A percentile compares a stretch with the other conserved stretches of the same genome.
Conservation (phyloP, 345 rosid species). For the Punica granatum region DNA sequence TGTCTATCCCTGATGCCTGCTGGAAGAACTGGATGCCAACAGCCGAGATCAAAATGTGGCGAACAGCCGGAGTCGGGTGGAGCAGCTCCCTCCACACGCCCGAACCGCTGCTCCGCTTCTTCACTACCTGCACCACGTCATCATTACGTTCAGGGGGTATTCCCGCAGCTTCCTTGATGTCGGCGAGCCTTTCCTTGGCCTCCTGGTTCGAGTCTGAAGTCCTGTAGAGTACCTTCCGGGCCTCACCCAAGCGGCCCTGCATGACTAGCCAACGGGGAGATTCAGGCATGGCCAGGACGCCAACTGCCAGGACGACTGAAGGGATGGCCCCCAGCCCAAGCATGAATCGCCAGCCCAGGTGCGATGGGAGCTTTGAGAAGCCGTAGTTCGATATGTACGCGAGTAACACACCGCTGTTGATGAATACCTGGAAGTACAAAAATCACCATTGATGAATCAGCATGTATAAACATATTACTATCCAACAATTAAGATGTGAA, state of each 20-base stretch:
- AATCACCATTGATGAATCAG: not conserved
- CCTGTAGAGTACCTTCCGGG: slow-evolving; percentile 58
- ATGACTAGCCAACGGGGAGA: slow-evolving; percentile 94
- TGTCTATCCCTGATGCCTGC: slow-evolving; percentile 79
- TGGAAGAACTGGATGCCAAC: slow-evolving; percentile 75
- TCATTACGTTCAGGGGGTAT: slow-evolving; percentile 65
- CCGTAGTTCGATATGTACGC: slow-evolving; percentile 84
- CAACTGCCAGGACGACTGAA: slow-evolving; percentile 45
- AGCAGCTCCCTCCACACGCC: slow-evolving; percentile 72
- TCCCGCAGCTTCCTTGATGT: slow-evolving; percentile 76
- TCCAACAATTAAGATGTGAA: too few species aligned
- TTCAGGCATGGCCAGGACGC: slow-evolving; percentile 79
- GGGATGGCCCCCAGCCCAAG: slow-evolving; percentile 72
- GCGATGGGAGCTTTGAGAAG: slow-evolving; percentile 43
- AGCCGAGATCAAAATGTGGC: slow-evolving; percentile 57
- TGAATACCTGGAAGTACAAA: slow-evolving; percentile 49
- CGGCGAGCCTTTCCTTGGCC: slow-evolving; percentile 49
- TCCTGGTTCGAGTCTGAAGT: slow-evolving; percentile 65
- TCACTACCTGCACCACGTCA: slow-evolving; percentile 47
- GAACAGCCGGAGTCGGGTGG: slow-evolving; percentile 57
- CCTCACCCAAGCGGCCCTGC: slow-evolving; percentile 88
- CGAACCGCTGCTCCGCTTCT: slow-evolving; percentile 32
- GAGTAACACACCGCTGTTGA: slow-evolving; percentile 54
- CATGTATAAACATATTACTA: too few species aligned
- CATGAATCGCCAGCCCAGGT: slow-evolving; percentile 81